Base-by-base conservation (phyloP, 306 rosid genomes). In the Malus fusca region DNA sequence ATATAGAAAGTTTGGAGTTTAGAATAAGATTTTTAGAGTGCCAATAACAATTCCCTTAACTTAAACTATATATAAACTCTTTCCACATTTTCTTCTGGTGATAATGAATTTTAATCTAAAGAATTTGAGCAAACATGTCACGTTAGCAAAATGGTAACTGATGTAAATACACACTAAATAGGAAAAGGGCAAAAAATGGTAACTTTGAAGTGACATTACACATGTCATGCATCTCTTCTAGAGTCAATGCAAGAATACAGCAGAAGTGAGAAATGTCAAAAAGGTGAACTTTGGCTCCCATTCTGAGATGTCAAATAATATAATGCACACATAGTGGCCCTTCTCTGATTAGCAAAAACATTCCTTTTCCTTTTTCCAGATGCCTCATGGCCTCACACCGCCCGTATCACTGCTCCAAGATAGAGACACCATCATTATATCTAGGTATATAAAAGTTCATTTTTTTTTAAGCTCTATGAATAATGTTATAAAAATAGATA, bases 381-480 rank as follows among this genome's bases (percentile, higher is more conserved):
- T 79, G 85, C 82, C 55, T 78, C 77, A 73, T 58, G 5, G 85
- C 81, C 59, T 81, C 75, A 66, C 52, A 4, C 77, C 23, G 2
- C 6, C 76, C 67, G 42, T 81, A 71, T 75, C 78, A 68, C 67
- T n/a, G 74, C 77, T 69, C 81, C 82, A 73, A 70, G 62, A 71
- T 61, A 78, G 86, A 83, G 84, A 88, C 97, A 90, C 63, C 81
- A 90, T 92, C 84, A 90, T 90, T 85, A 74, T 66, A 63, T 53
- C 77, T 83, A 68, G 53, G 81, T 85, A 74, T 19, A 68, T 7
- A 37, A 37, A 37, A 7, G 7, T 37, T 37, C 42, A 35, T 35
- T 35, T 35, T 35, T 35, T 37, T 37, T 37, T 7, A 37, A 7
- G 42, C 2, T 7, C 2, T 0, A 37, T 37, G 0, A 37, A 37